Evolutionary conservation across 139 green algal species (phyloP), one percentile per base, ranked within the genome.

Genomic region (Tetradesmus obliquus): DNA sequence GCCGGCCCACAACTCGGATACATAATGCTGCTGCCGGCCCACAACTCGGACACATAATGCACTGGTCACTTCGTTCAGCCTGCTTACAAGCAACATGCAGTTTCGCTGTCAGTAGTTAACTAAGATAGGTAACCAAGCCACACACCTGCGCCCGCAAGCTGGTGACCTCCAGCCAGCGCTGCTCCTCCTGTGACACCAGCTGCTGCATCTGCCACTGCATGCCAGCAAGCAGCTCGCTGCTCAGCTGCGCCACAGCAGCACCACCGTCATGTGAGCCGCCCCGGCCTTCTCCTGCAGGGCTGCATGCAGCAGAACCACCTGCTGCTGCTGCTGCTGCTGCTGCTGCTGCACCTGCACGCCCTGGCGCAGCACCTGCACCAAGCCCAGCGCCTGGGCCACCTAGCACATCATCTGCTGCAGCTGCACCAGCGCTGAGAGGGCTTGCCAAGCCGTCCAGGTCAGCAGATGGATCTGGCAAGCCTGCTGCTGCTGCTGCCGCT

Each of bases 151-250:
- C 20, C 3, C 79, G 58, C 17, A 90, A 51, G 9, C 71, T 69
- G 53, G 15, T 71, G 66, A 90, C 71, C 19, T 90, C 86, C 69
- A 90, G 22, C 71, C 71, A 90, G 2, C 86, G 69, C 13, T 84
- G 76, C 86, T 90, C 86, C 15, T 90, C 86, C 71, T 84, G 86
- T 53, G 57, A 45, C 69, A 90, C 71, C 51, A 90, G 86, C 71
- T 90, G 69, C 86, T 90, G 86, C 71, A 90, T 90, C 71, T 90
- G 86, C 86, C 86, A 84, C 86, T 90, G 86, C 86, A 90, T 69
- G 19, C 71, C 86, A 15, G 86, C 53, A 51, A 90, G 86, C 71
- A 83, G 53, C 86, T 90, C 71, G 2, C 17, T 84, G 53, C 69
- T 83, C 71, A 90, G 17, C 24, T 51, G 24, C 76, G 24, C 20